These are phyloP conservation scores for Ceratobasidium sp. DNA, from an alignment of 1,284 basidiomycete genomes.

Conservation along the genomic window DNA sequence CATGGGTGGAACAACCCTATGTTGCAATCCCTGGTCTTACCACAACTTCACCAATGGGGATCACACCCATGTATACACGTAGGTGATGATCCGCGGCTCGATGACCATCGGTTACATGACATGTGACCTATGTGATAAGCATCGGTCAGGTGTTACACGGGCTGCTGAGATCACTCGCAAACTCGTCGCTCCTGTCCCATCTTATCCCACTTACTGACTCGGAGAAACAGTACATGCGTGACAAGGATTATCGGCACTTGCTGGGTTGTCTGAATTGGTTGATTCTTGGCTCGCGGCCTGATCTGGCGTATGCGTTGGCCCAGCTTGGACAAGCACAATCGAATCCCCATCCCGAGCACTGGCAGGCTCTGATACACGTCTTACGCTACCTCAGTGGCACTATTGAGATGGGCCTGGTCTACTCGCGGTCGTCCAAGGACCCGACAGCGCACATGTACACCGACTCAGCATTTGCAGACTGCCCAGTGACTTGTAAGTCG, in stretches of 20 bases:
- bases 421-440: not conserved
- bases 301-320: constrained; percentile 5
- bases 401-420: constrained; percentile 30
- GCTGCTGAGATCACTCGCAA: too few species aligned
- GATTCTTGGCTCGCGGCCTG: not conserved
- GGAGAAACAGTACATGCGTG: not conserved
- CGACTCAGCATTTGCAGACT: constrained; percentile 33
- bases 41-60: too few species aligned
- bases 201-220: not conserved
- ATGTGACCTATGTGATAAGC: too few species aligned
- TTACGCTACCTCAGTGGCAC: constrained; percentile 41
- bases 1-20: too few species aligned
- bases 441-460: not conserved
- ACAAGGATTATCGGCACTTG: constrained; percentile 8
- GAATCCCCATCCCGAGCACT: constrained; percentile 33
- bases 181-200: not conserved
- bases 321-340: constrained; percentile 18
- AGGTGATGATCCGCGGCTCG: too few species aligned
- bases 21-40: too few species aligned
- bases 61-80: too few species aligned
- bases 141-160: too few species aligned
- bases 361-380: constrained; percentile 11
- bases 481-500: constrained; percentile 49
- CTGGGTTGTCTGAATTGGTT: constrained; percentile 26
- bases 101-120: too few species aligned